Base-by-base conservation (phyloP, 2,329 filamentous ascomycete species). In the Cladosporium sp. region DNA sequence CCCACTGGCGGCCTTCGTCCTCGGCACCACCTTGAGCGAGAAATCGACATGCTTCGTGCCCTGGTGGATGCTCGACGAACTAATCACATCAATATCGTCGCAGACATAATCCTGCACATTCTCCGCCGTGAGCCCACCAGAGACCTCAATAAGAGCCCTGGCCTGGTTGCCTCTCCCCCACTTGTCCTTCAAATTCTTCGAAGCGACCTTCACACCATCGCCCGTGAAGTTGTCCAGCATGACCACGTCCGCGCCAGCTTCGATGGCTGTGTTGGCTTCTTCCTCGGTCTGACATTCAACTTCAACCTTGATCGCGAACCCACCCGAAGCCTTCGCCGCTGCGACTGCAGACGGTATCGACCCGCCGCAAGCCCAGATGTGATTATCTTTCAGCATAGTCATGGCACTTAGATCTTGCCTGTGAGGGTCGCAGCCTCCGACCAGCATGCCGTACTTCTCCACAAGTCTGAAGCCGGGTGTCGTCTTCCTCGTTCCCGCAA, bases 351-450 rank as follows among this genome's bases (percentile, higher is more conserved):
- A 85, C 1, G 88, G 86, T 73, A 99, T 97, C 71, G 88, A 90
- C 25, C 81, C 80, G 43, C 88, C 88, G 56, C 89, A 88, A 63
- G 90, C 91, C 88, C 93, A 97, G 59, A 99, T 88, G 76, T 99
- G 94, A 76, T 99, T 99, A 76, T 99, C 94, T 79, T 99, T 99
- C 64, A 99, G 82, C 94, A 99, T 99, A 59, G 92, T 92, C 94
- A 99, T 97, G 64, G 88, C 84, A 73, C 74, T 77, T 2, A 99
- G 80, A 73, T 99, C 94, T 76, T 96, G 90, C 34, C 94, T 82
- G 74, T 99, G 94, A 2, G 88, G 85, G 75, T 99, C 94, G 15
- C 91, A 92, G 11, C 94, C 94, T 59, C 93, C 94, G 15, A 96
- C 88, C 20, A 97, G 79, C 88, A 99, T 97, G 66, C 92, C 94